phyloP scores from a whole-genome alignment of 2,329 filamentous ascomycete genomes.

The Trichoderma sp. region DNA sequence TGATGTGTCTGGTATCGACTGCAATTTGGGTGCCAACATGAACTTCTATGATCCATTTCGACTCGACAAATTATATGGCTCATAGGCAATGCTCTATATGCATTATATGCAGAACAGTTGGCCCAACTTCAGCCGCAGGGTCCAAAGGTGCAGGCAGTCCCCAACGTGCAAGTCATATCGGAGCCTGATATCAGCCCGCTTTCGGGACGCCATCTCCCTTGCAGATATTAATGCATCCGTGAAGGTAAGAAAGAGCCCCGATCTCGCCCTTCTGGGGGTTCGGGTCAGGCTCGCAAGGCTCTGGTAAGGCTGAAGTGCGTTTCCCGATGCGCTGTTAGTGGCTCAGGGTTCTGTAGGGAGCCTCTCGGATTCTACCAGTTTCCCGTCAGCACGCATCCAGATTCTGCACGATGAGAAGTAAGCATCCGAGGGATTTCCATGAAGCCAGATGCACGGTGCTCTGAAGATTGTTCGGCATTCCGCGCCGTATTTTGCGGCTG shows the following conservation, averaged over 20 bases:
- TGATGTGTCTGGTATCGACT: too few species aligned
- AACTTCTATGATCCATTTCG: too few species aligned
- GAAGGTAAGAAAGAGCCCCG: not conserved
- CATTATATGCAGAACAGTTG: too few species aligned
- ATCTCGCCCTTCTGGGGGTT: not conserved
- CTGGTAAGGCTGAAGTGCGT: constrained; percentile 2
- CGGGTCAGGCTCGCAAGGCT: not conserved
- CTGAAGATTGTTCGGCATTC: not conserved
- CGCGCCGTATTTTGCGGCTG: not conserved
- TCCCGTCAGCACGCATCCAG: not conserved
- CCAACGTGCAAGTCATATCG: too few species aligned
- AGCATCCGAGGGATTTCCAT: not conserved
- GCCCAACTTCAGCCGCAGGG: too few species aligned
- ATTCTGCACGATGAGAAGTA: not conserved
- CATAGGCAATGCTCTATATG: too few species aligned
- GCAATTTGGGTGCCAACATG: too few species aligned
- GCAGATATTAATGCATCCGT: not conserved
- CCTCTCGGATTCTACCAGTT: not conserved
- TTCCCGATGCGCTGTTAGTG: not conserved
- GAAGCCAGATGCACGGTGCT: not conserved
- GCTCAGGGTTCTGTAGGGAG: not conserved
- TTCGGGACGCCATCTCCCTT: not conserved
- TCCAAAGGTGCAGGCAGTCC: too few species aligned
- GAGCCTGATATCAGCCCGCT: not conserved
- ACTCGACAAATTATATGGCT: too few species aligned